Conservation (phyloP, 352 stramenopile species). For the Globisporangium radiosum region DNA sequence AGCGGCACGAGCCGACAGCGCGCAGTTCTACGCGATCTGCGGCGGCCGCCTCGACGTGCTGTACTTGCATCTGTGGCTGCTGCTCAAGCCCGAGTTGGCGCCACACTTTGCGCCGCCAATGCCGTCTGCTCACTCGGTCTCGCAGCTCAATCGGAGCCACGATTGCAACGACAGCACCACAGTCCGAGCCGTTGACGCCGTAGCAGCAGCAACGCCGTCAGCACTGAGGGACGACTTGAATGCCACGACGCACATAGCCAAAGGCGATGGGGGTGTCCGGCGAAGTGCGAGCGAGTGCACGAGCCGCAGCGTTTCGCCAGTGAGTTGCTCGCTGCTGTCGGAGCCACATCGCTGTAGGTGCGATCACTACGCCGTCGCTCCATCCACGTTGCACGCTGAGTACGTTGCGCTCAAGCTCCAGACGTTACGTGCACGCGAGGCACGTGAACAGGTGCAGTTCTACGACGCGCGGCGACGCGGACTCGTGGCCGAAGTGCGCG, state of each 20-base stretch:
- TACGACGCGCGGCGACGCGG: not conserved
- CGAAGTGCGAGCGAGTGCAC: no score
- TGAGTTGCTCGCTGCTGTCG: not conserved
- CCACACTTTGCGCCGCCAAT: not conserved
- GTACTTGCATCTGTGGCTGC: slow-evolving; percentile 11
- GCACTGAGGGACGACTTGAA: no score
- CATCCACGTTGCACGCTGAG: not conserved
- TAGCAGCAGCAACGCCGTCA: no score
- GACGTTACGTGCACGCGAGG: slow-evolving; percentile 1
- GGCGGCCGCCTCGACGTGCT: slow-evolving; percentile 7
- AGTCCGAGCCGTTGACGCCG: no score
- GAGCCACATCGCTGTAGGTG: not conserved
- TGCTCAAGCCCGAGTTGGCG: slow-evolving; percentile 5
- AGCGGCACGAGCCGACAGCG: not conserved
- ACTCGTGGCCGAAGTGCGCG: slow-evolving; percentile 2
- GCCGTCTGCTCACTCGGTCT: not conserved
- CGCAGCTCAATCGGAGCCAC: not conserved
- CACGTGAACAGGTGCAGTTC: slow-evolving; percentile 1
- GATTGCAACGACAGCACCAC: no score
- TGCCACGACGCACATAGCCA: no score
- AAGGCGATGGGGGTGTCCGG: no score
- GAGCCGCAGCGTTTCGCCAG: not conserved
- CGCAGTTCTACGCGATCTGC: slow-evolving; percentile 6
- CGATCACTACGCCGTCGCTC: not conserved
- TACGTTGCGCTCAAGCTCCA: not conserved